phyloP scores from a whole-genome alignment of 2,329 filamentous ascomycete species.

The Ophiocordyceps robertsii region DNA sequence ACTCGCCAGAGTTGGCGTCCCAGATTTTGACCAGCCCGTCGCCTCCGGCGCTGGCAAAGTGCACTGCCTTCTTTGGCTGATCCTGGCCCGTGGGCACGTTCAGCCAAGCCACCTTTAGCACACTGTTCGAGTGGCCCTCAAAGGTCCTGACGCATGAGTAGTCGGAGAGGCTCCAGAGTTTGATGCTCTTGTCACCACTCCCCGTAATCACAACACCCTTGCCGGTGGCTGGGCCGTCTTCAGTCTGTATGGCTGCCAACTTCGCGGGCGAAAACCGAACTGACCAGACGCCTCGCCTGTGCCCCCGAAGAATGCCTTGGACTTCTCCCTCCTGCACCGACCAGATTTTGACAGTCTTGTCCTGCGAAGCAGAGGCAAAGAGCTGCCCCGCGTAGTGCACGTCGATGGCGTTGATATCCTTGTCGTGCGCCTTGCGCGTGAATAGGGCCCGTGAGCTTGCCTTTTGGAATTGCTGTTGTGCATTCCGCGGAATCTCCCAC shows the following conservation, averaged over 20 bases:
- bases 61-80: constrained; percentile 45
- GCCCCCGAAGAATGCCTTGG: constrained; percentile 80
- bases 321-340: constrained; percentile 81
- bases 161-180: constrained; percentile 85
- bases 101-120: constrained; percentile 88
- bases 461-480: constrained; percentile 28
- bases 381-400: constrained; percentile 60
- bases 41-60: constrained; percentile 76
- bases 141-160: constrained; percentile 90
- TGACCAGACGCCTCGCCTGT: constrained; percentile 92
- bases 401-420: constrained; percentile 94
- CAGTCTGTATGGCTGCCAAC: constrained; percentile 59
- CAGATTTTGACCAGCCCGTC: constrained; percentile 95
- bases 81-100: constrained; percentile 35
- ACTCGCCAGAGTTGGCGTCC: constrained; percentile 76
- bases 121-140: constrained; percentile 91
- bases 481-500: constrained; percentile 63
- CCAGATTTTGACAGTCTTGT: constrained; percentile 96
- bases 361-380: constrained; percentile 93
- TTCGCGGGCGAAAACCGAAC: constrained; percentile 76
- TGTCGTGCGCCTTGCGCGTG: constrained; percentile 93
- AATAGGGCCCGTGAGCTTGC: constrained; percentile 56
- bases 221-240: constrained; percentile 57
- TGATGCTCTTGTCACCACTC: constrained; percentile 90
- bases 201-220: constrained; percentile 81